Percentiles rank a stretch among this genome's conserved stretches.
Conservation (phyloP, 345 rosid genomes). For the Eucalyptus tenuipes region DNA sequence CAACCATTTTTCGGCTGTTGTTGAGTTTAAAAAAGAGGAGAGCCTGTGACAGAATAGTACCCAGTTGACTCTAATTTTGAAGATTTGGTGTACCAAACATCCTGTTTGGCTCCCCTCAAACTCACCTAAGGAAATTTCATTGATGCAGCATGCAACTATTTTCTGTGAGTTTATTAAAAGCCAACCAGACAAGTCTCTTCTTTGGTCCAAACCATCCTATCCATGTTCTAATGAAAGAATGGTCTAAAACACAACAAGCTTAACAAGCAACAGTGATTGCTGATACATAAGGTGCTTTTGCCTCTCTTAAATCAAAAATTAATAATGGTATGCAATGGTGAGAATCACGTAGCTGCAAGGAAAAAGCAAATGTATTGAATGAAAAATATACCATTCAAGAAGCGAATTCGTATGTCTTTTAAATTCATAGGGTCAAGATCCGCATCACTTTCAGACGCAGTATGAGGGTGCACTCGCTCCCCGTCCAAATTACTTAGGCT, state of each 20-base stretch:
- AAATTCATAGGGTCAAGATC: slow-evolving; percentile 50
- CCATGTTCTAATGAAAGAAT: background rate
- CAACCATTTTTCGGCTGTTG: background rate
- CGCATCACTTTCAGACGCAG: slow-evolving; percentile 19
- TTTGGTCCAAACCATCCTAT: background rate
- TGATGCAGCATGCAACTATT: background rate
- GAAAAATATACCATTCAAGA: slow-evolving; percentile 59
- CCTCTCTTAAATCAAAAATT: background rate
- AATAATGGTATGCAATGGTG: background rate
- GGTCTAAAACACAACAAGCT: background rate
- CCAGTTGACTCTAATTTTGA: background rate
- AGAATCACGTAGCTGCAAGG: background rate
- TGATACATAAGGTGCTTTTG: background rate
- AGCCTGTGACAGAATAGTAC: background rate
- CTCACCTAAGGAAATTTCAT: background rate
- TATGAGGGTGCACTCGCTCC: slow-evolving; percentile 48
- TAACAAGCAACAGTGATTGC: background rate
- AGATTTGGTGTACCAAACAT: background rate
- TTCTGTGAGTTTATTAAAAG: background rate
- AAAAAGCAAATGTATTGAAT: background rate
- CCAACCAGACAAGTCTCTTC: background rate
- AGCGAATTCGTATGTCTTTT: slow-evolving; percentile 76
- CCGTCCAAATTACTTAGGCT: slow-evolving; percentile 60
- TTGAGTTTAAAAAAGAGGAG: background rate
- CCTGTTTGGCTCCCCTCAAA: background rate